Base-by-base conservation (phyloP, 352 stramenopile genomes). In the Pythium coloratum region DNA sequence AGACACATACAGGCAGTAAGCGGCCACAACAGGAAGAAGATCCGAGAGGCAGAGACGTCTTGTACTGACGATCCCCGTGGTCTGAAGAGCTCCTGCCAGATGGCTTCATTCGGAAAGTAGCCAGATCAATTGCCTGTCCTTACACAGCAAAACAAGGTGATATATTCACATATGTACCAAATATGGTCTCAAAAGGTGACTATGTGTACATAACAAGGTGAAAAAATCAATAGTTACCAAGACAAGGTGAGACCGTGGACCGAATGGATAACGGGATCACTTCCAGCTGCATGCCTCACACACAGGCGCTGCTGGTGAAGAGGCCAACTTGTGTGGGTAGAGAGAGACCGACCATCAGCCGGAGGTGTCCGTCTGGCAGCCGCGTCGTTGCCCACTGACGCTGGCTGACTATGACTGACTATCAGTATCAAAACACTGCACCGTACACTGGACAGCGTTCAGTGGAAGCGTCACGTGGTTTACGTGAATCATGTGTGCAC, bases 71-170 rank as follows among this genome's bases (percentile, higher is more conserved):
- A 4, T 14, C 55, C n/a, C 14, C 13, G 24, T 24, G 16, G 10
- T 59, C 54, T 59, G 54, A 59, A 34, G 36, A 59, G 33, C 30
- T 33, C 34, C 60, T 16, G 36, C 51, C 61, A 67, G 61, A 66
- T 66, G 59, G 49, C 49, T 66, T 16, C 59, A 53, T 42, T 4
- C 60, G 53, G 38, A 18, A 67, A 61, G 55, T 61, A 67, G 61
- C 61, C 61, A 67, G 61, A 28, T 12, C 24, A n/a, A 20, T 14
- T 40, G 18, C 61, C 8, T 26, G 61, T 44, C 51, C 61, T 24
- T 67, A 67, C 61, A 59, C 18, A 13, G 2, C 61, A 60, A 60
- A 61, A 47, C 51, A 55, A 55, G 60, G 60, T 66, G 51, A 55
- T 24, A 51, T 55, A 24, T 24, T 24, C 20, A 24, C 0, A 24